These are phyloP conservation scores for Gymnopilus dilepis DNA, from an alignment of 768 basidiomycete genomes.

Conservation along the genomic window DNA sequence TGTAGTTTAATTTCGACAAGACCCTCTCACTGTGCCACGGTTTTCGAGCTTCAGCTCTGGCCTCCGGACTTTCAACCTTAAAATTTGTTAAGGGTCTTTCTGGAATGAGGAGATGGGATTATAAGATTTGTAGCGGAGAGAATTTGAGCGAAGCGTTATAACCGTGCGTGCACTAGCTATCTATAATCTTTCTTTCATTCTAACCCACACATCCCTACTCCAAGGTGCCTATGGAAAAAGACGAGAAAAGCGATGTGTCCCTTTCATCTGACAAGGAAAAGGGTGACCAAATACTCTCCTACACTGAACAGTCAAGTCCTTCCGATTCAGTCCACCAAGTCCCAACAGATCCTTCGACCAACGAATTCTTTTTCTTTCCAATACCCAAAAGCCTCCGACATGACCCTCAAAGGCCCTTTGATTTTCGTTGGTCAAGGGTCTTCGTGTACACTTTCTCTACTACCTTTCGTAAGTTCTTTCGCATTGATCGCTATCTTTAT, in stretches of 20 bases:
- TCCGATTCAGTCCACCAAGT: slow-evolving; percentile 1
- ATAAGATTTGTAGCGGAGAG: not conserved
- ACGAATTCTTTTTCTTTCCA: slow-evolving; percentile 3
- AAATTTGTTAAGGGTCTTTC: slow-evolving; percentile 4
- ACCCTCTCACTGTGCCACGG: not conserved
- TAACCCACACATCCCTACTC: not conserved
- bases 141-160: not conserved
- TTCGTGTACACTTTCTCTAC: not conserved
- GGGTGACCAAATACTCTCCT: not conserved
- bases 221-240: not conserved
- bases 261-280: not conserved
- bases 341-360: not conserved
- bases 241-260: not conserved
- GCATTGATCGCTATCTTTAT: not conserved
- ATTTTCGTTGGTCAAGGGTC: slow-evolving; percentile 5
- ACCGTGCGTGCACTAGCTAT: not conserved
- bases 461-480: not conserved
- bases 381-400: not conserved
- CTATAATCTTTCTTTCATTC: not conserved
- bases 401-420: not conserved
- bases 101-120: not conserved
- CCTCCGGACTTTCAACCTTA: not conserved
- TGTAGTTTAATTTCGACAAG: slow-evolving; percentile 1
- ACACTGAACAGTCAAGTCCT: not conserved
- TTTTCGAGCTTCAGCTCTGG: not conserved